These are phyloP conservation scores for Endothia cerciana DNA, from an alignment of 2,329 filamentous ascomycete species.

Conservation along the genomic window DNA sequence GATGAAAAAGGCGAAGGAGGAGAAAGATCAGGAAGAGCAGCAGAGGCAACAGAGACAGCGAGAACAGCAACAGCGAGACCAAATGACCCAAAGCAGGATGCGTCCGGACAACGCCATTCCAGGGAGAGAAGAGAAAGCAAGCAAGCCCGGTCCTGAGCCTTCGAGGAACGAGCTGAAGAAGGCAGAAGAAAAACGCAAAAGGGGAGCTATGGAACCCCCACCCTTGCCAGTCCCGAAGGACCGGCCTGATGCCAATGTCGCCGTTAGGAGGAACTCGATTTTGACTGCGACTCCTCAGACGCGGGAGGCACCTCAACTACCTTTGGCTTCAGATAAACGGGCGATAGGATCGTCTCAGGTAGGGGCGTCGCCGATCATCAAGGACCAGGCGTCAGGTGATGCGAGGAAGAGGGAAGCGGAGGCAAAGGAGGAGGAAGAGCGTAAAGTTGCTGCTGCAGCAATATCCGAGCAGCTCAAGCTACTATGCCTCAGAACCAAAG, in stretches of 20 bases:
- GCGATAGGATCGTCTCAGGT: neutral
- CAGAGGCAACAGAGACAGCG: neutral
- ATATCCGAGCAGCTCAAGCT: conserved; percentile 11
- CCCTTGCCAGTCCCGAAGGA: neutral
- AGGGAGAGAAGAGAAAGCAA: neutral
- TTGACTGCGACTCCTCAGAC: neutral
- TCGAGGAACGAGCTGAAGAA: neutral
- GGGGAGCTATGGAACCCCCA: neutral
- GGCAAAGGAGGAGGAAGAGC: neutral
- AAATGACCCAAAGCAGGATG: neutral
- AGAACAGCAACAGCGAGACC: conserved; percentile 4
- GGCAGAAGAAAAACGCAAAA: neutral
- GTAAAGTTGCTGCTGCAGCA: neutral
- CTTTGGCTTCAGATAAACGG: neutral
- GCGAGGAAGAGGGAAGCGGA: neutral
- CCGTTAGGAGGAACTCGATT: neutral
- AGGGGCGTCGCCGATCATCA: neutral
- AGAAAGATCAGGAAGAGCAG: conserved; percentile 3
- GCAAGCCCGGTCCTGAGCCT: neutral
- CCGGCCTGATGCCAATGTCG: conserved; percentile 3
- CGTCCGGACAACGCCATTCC: neutral
- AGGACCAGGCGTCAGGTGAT: neutral
- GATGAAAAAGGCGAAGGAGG: neutral
- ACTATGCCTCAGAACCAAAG: neutral
- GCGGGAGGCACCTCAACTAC: neutral